phyloP scores from a whole-genome alignment of 768 basidiomycete species.

The Phlebiopsis flavidoalba region DNA sequence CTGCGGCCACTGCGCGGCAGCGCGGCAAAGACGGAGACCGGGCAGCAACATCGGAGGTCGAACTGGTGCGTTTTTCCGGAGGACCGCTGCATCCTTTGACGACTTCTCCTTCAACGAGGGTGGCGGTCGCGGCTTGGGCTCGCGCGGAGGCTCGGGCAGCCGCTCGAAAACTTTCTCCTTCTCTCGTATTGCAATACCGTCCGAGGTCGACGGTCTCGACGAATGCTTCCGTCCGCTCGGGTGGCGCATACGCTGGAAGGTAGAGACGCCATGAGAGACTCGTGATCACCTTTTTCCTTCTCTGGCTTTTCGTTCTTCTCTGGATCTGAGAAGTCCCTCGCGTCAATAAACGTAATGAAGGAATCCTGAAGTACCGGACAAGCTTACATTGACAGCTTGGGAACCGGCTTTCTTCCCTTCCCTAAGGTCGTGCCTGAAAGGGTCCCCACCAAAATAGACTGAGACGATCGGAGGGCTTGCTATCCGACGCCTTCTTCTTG shows the following conservation, averaged over 20 bases:
- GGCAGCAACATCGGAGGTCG: constrained; percentile 11
- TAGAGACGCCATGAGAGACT: constrained; percentile 13
- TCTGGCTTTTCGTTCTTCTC: constrained; percentile 15
- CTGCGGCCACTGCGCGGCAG: constrained; percentile 1
- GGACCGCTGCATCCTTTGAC: constrained; percentile 30
- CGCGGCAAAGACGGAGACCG: constrained; percentile 6
- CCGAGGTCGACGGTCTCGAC: constrained; percentile 37
- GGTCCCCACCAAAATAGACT: constrained; percentile 78
- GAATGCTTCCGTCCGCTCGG: constrained; percentile 35
- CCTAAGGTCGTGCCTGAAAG: constrained; percentile 44
- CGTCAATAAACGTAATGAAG: not conserved
- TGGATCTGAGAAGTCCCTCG: constrained; percentile 4
- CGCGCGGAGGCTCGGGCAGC: constrained; percentile 1
- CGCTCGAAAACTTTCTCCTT: constrained; percentile 23
- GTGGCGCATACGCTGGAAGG: constrained; percentile 22
- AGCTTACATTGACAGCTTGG: constrained; percentile 38
- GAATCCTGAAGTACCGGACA: not conserved
- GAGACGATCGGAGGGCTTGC: constrained; percentile 48
- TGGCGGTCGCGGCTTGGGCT: constrained; percentile 7
- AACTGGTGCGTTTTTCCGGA: constrained; percentile 52
- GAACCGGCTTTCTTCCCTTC: constrained; percentile 78
- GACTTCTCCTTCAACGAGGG: constrained; percentile 22
- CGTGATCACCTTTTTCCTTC: constrained; percentile 34
- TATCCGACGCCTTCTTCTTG: constrained; percentile 51
- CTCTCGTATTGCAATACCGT: constrained; percentile 23